These are phyloP conservation scores for Mrakia gelida DNA, from an alignment of 768 basidiomycete genomes.

Conservation along the genomic window DNA sequence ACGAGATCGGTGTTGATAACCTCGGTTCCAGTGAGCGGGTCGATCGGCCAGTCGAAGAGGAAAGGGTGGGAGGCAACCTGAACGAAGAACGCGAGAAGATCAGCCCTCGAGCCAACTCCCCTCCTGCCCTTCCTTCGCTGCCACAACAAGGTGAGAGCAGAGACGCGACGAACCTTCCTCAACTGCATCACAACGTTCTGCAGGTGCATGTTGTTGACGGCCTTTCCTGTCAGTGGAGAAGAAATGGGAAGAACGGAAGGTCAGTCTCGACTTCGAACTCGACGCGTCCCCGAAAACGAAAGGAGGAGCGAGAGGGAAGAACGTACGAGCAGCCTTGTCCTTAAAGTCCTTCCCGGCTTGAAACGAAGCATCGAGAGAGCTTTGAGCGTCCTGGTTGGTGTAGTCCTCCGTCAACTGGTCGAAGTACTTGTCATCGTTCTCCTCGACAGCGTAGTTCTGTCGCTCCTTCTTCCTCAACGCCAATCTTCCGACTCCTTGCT, in stretches of 20 bases:
- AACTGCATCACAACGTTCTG: slow-evolving; percentile 97
- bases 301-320: too few relatives aligned
- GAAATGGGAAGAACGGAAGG: slow-evolving; percentile 48
- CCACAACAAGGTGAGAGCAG: background rate
- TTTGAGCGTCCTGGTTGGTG: background rate
- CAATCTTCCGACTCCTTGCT: slow-evolving; percentile 41
- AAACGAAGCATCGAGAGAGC: slow-evolving; percentile 39
- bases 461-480: slow-evolving; percentile 19
- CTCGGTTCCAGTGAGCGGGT: slow-evolving; percentile 58
- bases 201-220: slow-evolving; percentile 85
- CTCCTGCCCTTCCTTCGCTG: too few relatives aligned
- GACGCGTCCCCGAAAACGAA: too few relatives aligned
- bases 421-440: slow-evolving; percentile 43
- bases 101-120: too few relatives aligned
- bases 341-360: slow-evolving; percentile 59
- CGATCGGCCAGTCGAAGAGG: slow-evolving; percentile 76
- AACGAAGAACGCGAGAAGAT: background rate
- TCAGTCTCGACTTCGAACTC: too few relatives aligned
- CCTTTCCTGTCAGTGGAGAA: slow-evolving; percentile 45
- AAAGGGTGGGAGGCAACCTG: slow-evolving; percentile 68
- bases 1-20: slow-evolving; percentile 74
- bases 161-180: slow-evolving; percentile 68
- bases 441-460: slow-evolving; percentile 41
- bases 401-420: slow-evolving; percentile 40
- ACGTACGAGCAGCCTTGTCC: slow-evolving; percentile 51